Base-by-base conservation (phyloP, 768 basidiomycete species). In the Tricholoma sp. region DNA sequence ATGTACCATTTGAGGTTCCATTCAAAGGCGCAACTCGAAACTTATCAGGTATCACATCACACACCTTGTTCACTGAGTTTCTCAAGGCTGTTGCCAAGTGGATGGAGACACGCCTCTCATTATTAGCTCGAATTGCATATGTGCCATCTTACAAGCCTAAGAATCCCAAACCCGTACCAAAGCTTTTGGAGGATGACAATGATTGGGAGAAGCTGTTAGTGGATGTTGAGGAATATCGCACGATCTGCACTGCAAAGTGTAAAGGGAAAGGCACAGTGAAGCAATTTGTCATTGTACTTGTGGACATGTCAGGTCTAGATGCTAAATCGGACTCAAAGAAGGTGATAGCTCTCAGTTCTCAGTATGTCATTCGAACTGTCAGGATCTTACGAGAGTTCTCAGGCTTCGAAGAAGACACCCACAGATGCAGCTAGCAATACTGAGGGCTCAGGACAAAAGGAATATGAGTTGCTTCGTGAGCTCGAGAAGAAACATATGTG, bases 151-250 rank as follows among this genome's bases (percentile, higher is more conserved):
- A 56, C 19, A 22, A 51, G 11, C 59, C 61, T 18, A 64, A 62
- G 45, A 59, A 12, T 50, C 57, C 59, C 2, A 64, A 62, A 51
- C 63, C 63, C 7, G 31, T 56, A 29, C 63, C 63, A 11, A 64
- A 64, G 55, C 54, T 60, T 5, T 54, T 64, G 2, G 63, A 64
- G 34, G 59, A 59, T 52, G 50, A 54, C n/a, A n/a, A 53, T 3
- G 49, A 35, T 11, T 62, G 60, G 56, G 32, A 47, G 14, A 47
- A 22, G 14, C 52, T 64, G 8, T 27, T 64, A 0, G n/a, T 14
- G 10, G 47, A 57, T 21, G 54, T 58, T 8, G 31, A 49, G 18
- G 52, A 21, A 11, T 51, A 60, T 27, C 45, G 51, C 18, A 21
- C 1, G 1, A 14, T 1, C 2, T 37, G 5, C 5, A 39, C 39